These are phyloP conservation scores for Cornus kousa DNA, from an alignment of 148 eudicot genomes.

Conservation along the genomic window DNA sequence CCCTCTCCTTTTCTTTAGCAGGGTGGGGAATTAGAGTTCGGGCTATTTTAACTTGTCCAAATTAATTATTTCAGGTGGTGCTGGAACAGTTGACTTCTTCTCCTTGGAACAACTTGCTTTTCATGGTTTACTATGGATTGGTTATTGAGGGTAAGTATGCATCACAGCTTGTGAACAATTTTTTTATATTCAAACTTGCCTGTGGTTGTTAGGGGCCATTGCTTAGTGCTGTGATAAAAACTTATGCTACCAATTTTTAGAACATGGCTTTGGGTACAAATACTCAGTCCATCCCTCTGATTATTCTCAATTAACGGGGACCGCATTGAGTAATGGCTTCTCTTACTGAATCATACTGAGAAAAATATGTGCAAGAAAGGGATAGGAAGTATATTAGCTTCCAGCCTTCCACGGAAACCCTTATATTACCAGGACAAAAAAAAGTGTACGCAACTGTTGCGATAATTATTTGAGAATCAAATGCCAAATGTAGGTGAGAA, in stretches of 20 bases:
- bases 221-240: too few species aligned
- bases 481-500: background rate
- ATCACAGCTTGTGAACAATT: background rate
- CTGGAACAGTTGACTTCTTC: slow-evolving; percentile 78
- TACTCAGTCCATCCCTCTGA: too few species aligned
- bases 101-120: slow-evolving; percentile 81
- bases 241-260: too few species aligned
- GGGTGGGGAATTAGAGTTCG: too few species aligned
- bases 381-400: background rate
- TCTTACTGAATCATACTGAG: too few species aligned
- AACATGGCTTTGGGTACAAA: too few species aligned
- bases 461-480: too few species aligned
- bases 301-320: too few species aligned
- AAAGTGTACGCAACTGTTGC: too few species aligned
- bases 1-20: too few species aligned
- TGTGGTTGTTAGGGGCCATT: background rate
- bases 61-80: slow-evolving; percentile 56
- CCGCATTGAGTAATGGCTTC: too few species aligned
- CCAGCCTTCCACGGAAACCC: background rate
- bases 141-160: slow-evolving; percentile 64
- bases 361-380: background rate
- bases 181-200: background rate
- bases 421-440: background rate
- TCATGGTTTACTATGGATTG: slow-evolving; percentile 78
- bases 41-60: background rate